Percentiles rank a stretch among this genome's conserved stretches.
These are phyloP conservation scores for Shiraia sp. DNA, from an alignment of 2,329 filamentous ascomycete species.

Conservation along the genomic window DNA sequence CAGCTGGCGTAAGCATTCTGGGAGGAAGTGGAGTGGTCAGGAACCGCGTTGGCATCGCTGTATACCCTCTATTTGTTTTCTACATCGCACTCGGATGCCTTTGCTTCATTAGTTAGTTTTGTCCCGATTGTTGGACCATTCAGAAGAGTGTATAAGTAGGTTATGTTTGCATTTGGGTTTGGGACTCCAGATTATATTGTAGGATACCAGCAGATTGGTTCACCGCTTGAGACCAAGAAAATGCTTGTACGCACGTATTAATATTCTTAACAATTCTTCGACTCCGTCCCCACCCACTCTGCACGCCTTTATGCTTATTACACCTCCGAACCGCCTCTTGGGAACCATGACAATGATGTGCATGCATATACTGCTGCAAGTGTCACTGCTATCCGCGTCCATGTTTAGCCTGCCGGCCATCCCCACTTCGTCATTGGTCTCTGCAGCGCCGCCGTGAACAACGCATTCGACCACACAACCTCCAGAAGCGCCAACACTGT, in stretches of 20 bases:
- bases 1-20: slow-evolving; percentile 92
- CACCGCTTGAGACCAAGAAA: background rate
- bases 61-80: slow-evolving; percentile 94
- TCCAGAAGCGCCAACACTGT: slow-evolving; percentile 29
- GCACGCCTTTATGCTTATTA: background rate
- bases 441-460: slow-evolving; percentile 20
- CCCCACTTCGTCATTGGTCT: slow-evolving; percentile 37
- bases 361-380: slow-evolving; percentile 11
- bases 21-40: slow-evolving; percentile 94
- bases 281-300: background rate
- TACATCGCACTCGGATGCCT: slow-evolving; percentile 91
- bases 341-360: background rate
- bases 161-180: too few species aligned
- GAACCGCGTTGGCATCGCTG: slow-evolving; percentile 89
- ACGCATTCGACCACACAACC: slow-evolving; percentile 24
- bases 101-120: slow-evolving; percentile 86
- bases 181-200: background rate
- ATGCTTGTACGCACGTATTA: background rate
- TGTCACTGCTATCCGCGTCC: slow-evolving; percentile 16
- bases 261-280: background rate
- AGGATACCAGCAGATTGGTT: slow-evolving; percentile 11
- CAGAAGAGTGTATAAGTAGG: slow-evolving; percentile 6
- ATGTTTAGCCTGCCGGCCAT: slow-evolving; percentile 21
- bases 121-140: background rate
- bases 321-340: background rate